These are phyloP conservation scores for Colletotrichum lupini DNA, from an alignment of 2,329 filamentous ascomycete species.

Conservation along the genomic window DNA sequence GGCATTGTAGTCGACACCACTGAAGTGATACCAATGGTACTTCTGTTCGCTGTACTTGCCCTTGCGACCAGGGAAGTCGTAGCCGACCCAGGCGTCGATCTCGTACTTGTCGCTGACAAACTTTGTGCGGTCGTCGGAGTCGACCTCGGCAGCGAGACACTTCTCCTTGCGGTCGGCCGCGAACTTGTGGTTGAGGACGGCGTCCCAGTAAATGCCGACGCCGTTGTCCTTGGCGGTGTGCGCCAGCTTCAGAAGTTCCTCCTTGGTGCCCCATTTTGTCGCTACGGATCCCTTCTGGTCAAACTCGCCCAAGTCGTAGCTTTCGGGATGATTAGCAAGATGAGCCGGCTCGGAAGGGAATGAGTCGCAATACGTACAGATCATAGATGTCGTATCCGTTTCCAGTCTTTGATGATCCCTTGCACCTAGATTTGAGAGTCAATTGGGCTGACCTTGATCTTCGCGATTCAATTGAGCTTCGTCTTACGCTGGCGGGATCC, in stretches of 20 bases:
- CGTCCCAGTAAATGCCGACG: conserved; percentile 76
- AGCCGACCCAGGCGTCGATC: conserved; percentile 78
- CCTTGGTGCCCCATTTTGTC: conserved; percentile 78
- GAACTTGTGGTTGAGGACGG: conserved; percentile 81
- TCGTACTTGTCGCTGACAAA: conserved; percentile 68
- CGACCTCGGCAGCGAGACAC: conserved; percentile 72
- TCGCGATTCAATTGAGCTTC: too few species aligned
- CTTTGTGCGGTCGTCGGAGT: conserved; percentile 68
- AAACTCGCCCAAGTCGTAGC: conserved; percentile 76
- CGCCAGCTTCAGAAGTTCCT: conserved; percentile 68
- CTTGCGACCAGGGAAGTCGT: conserved; percentile 73
- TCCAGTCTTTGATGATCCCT: conserved; percentile 70
- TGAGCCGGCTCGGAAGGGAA: background rate
- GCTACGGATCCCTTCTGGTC: conserved; percentile 73
- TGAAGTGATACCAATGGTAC: conserved; percentile 79
- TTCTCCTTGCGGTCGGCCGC: conserved; percentile 75
- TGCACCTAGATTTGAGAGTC: conserved; percentile 57
- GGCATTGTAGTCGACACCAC: conserved; percentile 75
- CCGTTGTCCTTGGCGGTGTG: conserved; percentile 64
- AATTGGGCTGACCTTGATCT: background rate
- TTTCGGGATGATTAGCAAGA: conserved; percentile 19
- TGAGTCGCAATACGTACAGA: conserved; percentile 50
- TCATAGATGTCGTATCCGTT: conserved; percentile 81
- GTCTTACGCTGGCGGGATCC: conserved; percentile 72
- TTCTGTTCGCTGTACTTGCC: conserved; percentile 71